Evolutionary conservation across 2,329 filamentous ascomycete species (phyloP), one percentile per base, ranked within the genome.

Genomic region (Nemania diffusa): DNA sequence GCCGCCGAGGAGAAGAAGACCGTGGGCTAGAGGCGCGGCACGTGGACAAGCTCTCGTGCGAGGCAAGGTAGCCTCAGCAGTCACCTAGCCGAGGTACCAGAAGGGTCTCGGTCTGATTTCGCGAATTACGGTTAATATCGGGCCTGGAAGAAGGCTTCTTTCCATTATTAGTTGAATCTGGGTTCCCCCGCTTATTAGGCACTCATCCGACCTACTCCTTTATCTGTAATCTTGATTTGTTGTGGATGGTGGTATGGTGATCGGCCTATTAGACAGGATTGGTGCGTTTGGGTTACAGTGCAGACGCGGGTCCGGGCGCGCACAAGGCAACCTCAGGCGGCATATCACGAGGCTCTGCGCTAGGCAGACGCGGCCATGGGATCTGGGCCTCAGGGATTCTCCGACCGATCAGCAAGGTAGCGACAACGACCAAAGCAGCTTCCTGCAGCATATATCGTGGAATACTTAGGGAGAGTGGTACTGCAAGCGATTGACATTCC

Each of bases 1-100:
- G 58, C 63, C 9, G 56, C 48, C 26, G 68, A 67, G 65, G 73
- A 75, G 32, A 74, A 76, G 72, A 76, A 76, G 66, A 65, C 42
- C n/a, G 37, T 70, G 29, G 57, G 48, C 60, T 76, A 75, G 73
- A 67, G 64, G 64, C 68, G 40, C 60, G 67, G 46, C 51, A 53
- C 62, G n/a, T 68, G 59, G 46, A 61, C 59, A 34, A 24, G 59
- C 50, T 46, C 64, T 22, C 58, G 42, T 29, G 32, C 32, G 20
- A 67, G 57, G 46, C 56, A 58, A 37, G 66, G 56, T 57, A 68
- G 57, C 55, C 52, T 57, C 17, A 40, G 42, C 32, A 11, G 15
- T 37, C 34, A 26, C 55, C 55, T 46, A 26, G 42, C 22, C 46
- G 29, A 46, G 20, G 17, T 53, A 29, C 20, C 17, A 57, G 57